A percentile compares a stretch with the other conserved stretches of the same genome.
Conservation (phyloP, 495 filamentous ascomycete species). For the Tuber aestivum region DNA sequence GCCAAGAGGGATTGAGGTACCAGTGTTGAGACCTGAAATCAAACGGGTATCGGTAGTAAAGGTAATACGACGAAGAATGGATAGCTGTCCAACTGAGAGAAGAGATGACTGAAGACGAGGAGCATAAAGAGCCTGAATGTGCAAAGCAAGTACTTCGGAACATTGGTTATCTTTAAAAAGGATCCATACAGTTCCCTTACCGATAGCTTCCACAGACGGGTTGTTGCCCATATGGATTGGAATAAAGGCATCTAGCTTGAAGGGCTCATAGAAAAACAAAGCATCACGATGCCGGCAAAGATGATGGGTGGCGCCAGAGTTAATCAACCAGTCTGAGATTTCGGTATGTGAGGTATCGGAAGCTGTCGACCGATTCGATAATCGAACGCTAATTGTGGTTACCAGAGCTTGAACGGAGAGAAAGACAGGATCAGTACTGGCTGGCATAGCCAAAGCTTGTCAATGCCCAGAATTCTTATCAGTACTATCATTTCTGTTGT, state of each 20-base stretch:
- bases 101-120: not conserved
- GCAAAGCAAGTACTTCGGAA: not conserved
- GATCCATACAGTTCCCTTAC: not conserved
- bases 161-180: not conserved
- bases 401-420: not conserved
- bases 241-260: not conserved
- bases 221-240: not conserved
- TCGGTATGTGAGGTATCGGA: not conserved
- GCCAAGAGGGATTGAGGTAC: not conserved
- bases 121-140: not conserved
- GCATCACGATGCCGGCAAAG: not conserved
- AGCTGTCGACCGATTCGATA: not conserved
- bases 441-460: not conserved
- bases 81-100: conserved; percentile 1
- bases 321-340: conserved; percentile 7
- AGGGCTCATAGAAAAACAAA: not conserved
- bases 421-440: not conserved
- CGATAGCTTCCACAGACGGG: not conserved
- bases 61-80: not conserved
- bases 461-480: not conserved
- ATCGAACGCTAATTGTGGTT: not conserved
- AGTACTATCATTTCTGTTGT: not conserved
- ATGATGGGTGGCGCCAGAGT: conserved; percentile 10
- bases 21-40: not conserved
- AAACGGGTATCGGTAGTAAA: not conserved